These are phyloP conservation scores for Backusella macrospora DNA, from an alignment of 192 early-diverging fungal genomes.

Conservation along the genomic window DNA sequence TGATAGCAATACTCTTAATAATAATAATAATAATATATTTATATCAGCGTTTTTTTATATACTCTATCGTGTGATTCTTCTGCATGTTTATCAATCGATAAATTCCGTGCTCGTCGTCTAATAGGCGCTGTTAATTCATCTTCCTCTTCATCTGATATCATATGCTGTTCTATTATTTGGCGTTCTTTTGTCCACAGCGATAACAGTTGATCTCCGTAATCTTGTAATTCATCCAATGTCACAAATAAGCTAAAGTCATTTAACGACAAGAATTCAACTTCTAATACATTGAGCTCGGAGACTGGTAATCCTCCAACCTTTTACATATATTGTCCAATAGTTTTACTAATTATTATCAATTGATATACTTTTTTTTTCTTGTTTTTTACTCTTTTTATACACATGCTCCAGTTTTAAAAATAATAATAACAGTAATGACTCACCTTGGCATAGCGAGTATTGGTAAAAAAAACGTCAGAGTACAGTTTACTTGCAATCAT, in stretches of 20 bases:
- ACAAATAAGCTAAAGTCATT: constrained; percentile 82
- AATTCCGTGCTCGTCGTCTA: constrained; percentile 13
- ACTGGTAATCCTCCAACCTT: constrained; percentile 86
- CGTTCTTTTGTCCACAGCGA: constrained; percentile 50
- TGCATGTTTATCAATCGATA: constrained; percentile 18
- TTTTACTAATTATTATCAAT: background rate
- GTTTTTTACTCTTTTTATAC: background rate
- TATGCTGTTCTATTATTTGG: background rate
- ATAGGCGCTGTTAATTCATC: constrained; percentile 6
- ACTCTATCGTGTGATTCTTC: constrained; percentile 7
- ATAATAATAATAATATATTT: background rate
- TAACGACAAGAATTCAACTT: constrained; percentile 83
- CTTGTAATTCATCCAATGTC: constrained; percentile 77
- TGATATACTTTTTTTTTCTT: background rate
- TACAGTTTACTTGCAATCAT: constrained; percentile 92
- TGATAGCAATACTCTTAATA: background rate
- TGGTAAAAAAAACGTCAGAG: constrained; percentile 93
- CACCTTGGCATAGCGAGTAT: constrained; percentile 84
- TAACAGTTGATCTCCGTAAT: constrained; percentile 73
- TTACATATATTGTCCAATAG: background rate
- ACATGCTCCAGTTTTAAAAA: too few relatives aligned
- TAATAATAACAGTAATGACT: background rate
- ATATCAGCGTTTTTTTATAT: background rate
- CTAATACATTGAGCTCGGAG: constrained; percentile 84
- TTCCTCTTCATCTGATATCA: background rate